These are phyloP conservation scores for Incumbomyces delicatus DNA, from an alignment of 2,329 filamentous ascomycete species.

Conservation along the genomic window DNA sequence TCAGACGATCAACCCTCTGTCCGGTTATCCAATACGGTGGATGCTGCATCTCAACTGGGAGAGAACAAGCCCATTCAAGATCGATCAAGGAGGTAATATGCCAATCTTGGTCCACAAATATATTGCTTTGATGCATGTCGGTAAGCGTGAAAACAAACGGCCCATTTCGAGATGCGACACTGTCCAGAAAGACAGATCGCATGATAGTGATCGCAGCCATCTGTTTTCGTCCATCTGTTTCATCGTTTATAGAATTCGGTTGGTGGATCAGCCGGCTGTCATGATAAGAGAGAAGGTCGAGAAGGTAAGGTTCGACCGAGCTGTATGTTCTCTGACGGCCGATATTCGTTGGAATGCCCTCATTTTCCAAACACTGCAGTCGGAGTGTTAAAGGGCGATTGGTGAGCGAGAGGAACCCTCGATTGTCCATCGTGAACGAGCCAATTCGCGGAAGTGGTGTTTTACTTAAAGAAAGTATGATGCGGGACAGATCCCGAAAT, in stretches of 20 bases:
- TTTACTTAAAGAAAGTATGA: slow-evolving; percentile 20
- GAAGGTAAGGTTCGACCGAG: slow-evolving; percentile 21
- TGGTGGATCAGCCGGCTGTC: slow-evolving; percentile 22
- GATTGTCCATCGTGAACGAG: slow-evolving; percentile 19
- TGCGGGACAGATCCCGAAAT: slow-evolving; percentile 18
- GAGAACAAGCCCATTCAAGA: slow-evolving; percentile 27
- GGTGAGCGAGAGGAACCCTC: slow-evolving; percentile 19
- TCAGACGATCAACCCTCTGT: slow-evolving; percentile 9
- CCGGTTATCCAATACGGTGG: slow-evolving; percentile 19
- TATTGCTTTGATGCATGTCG: slow-evolving; percentile 31
- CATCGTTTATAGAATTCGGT: slow-evolving; percentile 19
- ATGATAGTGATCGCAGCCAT: slow-evolving; percentile 22
- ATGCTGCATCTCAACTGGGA: slow-evolving; percentile 23
- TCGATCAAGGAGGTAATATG: slow-evolving; percentile 28
- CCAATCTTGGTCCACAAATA: slow-evolving; percentile 25
- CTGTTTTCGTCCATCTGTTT: slow-evolving; percentile 12
- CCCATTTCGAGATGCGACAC: slow-evolving; percentile 23
- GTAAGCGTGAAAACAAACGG: slow-evolving; percentile 30
- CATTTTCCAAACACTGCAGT: slow-evolving; percentile 22
- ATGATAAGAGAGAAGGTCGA: slow-evolving; percentile 22
- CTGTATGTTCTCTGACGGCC: slow-evolving; percentile 19
- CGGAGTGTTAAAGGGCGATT: slow-evolving; percentile 22
- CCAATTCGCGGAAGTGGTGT: slow-evolving; percentile 17
- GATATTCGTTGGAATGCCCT: slow-evolving; percentile 21
- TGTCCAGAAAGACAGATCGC: slow-evolving; percentile 23